These are phyloP conservation scores for Phalaenopsis aphrodite DNA, from an alignment of 106 monocot species.

Conservation along the genomic window DNA sequence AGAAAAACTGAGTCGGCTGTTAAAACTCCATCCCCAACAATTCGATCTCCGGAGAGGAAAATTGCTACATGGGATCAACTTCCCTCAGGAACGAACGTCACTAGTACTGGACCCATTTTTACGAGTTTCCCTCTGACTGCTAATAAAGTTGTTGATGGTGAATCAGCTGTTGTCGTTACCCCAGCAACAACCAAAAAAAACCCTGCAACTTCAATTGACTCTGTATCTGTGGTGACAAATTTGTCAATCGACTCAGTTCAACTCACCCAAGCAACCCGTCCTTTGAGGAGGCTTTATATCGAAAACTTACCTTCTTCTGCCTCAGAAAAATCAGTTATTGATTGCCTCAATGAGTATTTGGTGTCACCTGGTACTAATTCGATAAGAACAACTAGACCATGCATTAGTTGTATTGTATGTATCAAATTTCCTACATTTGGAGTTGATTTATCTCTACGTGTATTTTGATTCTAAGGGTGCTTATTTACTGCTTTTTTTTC, in stretches of 20 bases:
- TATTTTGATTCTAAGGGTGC: neutral
- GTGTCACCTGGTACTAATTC: conserved; percentile 35
- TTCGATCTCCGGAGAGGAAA: conserved; percentile 56
- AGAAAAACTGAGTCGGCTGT: conserved; percentile 48
- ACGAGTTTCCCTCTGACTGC: conserved; percentile 20
- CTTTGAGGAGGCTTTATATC: conserved; percentile 79
- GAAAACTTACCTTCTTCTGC: conserved; percentile 66
- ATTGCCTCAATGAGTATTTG: conserved; percentile 67
- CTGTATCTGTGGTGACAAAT: conserved; percentile 13
- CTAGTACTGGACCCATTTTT: conserved; percentile 17
- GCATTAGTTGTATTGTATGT: conserved; percentile 89
- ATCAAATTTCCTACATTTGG: neutral
- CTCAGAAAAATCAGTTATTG: conserved; percentile 63
- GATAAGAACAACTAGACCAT: conserved; percentile 62
- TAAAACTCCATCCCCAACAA: conserved; percentile 44
- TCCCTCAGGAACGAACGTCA: conserved; percentile 37
- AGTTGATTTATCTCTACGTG: neutral
- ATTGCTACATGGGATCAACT: conserved; percentile 71
- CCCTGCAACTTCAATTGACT: conserved; percentile 16
- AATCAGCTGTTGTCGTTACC: conserved; percentile 15
- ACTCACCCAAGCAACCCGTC: conserved; percentile 94
- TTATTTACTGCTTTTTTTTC: conserved; percentile 3
- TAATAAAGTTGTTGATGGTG: conserved; percentile 13
- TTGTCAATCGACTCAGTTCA: conserved; percentile 60
- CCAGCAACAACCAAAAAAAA: conserved; percentile 16